These are phyloP conservation scores for Amauroascus niger DNA, from an alignment of 2,329 filamentous ascomycete genomes.

Conservation along the genomic window DNA sequence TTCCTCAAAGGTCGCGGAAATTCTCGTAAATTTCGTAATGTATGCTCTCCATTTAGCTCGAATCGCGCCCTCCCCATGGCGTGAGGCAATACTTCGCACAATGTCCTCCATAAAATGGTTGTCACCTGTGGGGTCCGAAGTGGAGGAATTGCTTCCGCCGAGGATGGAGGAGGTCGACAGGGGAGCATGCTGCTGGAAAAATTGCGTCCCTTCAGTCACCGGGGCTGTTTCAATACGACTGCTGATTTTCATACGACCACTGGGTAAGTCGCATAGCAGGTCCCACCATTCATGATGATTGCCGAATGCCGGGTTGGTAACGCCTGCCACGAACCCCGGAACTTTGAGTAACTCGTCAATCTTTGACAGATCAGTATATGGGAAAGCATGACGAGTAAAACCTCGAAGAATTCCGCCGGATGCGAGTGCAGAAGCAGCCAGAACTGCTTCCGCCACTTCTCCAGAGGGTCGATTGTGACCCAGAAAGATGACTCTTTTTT, in stretches of 20 bases:
- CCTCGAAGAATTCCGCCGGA: slow-evolving; percentile 87
- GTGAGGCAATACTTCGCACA: slow-evolving; percentile 67
- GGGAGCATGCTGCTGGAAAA: slow-evolving; percentile 66
- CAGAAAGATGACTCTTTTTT: slow-evolving; percentile 92
- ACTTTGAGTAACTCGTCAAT: slow-evolving; percentile 94
- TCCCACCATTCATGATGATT: slow-evolving; percentile 98
- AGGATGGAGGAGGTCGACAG: slow-evolving; percentile 19
- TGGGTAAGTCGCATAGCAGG: slow-evolving; percentile 82
- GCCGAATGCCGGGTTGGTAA: slow-evolving; percentile 94
- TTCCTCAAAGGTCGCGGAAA: slow-evolving; percentile 91
- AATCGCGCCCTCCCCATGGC: slow-evolving; percentile 82
- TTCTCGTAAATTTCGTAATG: slow-evolving; percentile 85
- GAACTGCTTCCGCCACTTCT: slow-evolving; percentile 92
- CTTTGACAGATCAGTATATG: slow-evolving; percentile 95
- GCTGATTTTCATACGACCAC: slow-evolving; percentile 88
- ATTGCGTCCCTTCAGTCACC: slow-evolving; percentile 72
- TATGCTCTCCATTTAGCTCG: slow-evolving; percentile 89
- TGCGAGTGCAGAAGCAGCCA: slow-evolving; percentile 88
- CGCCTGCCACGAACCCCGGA: slow-evolving; percentile 92
- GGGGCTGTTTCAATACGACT: slow-evolving; percentile 72
- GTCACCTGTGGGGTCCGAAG: slow-evolving; percentile 70
- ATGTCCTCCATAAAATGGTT: slow-evolving; percentile 81
- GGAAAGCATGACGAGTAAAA: slow-evolving; percentile 92
- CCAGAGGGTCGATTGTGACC: slow-evolving; percentile 92
- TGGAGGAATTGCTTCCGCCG: slow-evolving; percentile 21